Evolutionary conservation across 768 basidiomycete species (phyloP), one percentile per base, ranked within the genome.

Genomic region (Mycena pura): DNA sequence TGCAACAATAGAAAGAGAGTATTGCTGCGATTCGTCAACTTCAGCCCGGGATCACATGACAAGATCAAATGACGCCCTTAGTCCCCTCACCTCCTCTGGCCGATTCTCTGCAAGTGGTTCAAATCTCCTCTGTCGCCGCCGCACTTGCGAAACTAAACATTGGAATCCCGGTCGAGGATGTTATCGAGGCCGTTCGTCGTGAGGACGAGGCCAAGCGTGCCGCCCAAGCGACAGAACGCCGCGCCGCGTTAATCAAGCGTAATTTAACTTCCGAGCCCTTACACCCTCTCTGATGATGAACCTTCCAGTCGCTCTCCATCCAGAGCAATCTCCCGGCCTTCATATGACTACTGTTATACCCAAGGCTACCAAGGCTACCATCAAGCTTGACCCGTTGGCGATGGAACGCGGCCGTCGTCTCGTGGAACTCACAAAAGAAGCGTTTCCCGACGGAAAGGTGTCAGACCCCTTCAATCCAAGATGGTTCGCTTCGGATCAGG

Each of bases 241-340:
- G 57, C 40, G 56, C 45, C 56, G 56, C 38, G 46, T 38, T 55
- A 38, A 48, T 53, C 43, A 51, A 48, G 40, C 40, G 60, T 62
- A 62, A 65, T 43, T 65, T 49, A 57, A 52, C 64, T 49, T 39
- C 60, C 47, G 38, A 51, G 38, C 41, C 60, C 47, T 52, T 50
- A 44, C 57, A 43, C 48, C 34, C 47, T 57, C 61, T 56, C 60
- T 61, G 54, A 43, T 40, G 47, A 62, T 49, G 47, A 65, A 62
- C 46, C 48, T 62, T 62, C 55, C 48, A 65, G 64, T 65, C 43
- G 60, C 64, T 57, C 60, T 62, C 43, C 54, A 65, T 45, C 60
- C 63, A 51, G 31, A 40, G 54, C 32, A 41, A 52, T 52, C 64
- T 45, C 31, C 52, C 29, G 63, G 53, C 52, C 60, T 62, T 38